Evolutionary conservation across 139 green algal species (phyloP).

Genomic region (Coccomyxa sp.): DNA sequence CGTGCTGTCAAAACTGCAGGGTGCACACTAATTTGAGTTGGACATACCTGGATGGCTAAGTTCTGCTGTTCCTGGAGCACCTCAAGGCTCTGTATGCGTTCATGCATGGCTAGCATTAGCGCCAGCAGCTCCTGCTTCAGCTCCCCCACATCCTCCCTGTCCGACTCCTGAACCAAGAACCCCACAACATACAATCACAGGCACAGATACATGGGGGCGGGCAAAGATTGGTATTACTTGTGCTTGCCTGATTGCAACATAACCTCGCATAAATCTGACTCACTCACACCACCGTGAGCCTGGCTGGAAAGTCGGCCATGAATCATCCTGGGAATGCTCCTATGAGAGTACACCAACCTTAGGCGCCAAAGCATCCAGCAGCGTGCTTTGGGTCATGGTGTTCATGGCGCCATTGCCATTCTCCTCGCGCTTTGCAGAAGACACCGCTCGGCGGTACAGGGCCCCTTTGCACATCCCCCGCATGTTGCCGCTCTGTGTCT

Average conservation of each 20-base stretch:
- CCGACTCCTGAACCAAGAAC: neutral
- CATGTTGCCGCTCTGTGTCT: slow-evolving; percentile 10
- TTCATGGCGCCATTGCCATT: neutral
- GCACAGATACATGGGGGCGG: too few species aligned
- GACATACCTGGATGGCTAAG: neutral
- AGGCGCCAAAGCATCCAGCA: slow-evolving; percentile 6
- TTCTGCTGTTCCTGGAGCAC: slow-evolving; percentile 3
- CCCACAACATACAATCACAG: neutral
- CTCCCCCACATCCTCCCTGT: neutral
- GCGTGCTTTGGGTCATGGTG: slow-evolving; percentile 10
- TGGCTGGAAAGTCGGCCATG: too few species aligned
- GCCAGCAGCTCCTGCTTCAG: slow-evolving; percentile 4
- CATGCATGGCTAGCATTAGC: slow-evolving; percentile 1
- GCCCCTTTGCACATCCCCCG: neutral
- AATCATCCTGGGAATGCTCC: too few species aligned
- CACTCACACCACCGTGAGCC: too few species aligned
- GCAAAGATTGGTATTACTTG: too few species aligned
- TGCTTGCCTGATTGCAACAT: too few species aligned
- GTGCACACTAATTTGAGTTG: neutral
- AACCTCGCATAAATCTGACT: too few species aligned
- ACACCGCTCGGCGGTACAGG: neutral
- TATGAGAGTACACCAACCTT: neutral
- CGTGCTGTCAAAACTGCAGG: neutral
- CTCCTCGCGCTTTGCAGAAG: neutral
- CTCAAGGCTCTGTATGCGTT: neutral